phyloP scores from a whole-genome alignment of 306 rosid genomes.

The Cicer cuneatum region DNA sequence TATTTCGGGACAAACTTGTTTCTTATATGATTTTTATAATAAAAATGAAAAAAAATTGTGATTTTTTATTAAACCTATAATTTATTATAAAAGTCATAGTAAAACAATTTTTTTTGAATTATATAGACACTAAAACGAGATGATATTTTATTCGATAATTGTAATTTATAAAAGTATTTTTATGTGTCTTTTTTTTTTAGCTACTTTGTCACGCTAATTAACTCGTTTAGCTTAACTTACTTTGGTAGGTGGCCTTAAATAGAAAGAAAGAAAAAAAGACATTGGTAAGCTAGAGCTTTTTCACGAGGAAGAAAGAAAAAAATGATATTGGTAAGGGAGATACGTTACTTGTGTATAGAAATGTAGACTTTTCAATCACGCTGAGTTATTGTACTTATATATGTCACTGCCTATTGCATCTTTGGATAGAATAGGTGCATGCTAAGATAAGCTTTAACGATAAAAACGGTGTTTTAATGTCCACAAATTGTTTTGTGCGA shows the following conservation, averaged over 20 bases:
- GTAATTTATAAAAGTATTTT: too few species aligned
- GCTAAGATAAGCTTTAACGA: background rate
- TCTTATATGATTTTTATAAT: too few species aligned
- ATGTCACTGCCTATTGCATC: background rate
- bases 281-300: background rate
- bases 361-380: background rate
- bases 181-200: background rate
- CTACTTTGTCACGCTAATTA: background rate
- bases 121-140: too few species aligned
- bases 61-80: too few species aligned
- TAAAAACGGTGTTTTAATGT: background rate
- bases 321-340: background rate
- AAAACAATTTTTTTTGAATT: too few species aligned
- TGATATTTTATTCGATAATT: too few species aligned
- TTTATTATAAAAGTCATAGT: too few species aligned
- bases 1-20: too few species aligned
- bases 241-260: background rate
- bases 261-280: background rate
- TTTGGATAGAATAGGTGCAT: background rate
- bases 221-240: background rate
- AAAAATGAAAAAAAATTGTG: too few species aligned
- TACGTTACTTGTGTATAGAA: background rate
- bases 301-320: background rate
- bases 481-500: background rate
- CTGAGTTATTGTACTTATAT: background rate